phyloP scores from a whole-genome alignment of 2,329 filamentous ascomycete species.

The Ceratocystis huliohia region DNA sequence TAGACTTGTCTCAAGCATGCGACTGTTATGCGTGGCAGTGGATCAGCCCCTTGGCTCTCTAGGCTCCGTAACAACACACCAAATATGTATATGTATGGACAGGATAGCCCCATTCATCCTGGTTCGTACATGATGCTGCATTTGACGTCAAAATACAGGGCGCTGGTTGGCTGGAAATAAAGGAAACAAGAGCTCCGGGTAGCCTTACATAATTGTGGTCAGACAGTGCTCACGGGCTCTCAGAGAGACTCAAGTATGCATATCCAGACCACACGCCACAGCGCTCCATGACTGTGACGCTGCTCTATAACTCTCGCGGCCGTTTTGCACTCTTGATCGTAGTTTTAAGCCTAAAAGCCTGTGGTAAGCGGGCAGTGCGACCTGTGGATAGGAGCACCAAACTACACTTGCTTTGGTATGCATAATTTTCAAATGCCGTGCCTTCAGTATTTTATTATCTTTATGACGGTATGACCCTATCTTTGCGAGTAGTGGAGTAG shows the following conservation, averaged over 20 bases:
- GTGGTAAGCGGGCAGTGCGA: too few relatives aligned
- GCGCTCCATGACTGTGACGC: not conserved
- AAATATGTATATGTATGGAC: not conserved
- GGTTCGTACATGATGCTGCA: not conserved
- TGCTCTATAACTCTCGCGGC: not conserved
- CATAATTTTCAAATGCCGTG: too few relatives aligned
- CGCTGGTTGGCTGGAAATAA: not conserved
- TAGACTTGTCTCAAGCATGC: not conserved
- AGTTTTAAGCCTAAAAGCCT: too few relatives aligned
- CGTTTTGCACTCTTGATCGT: not conserved
- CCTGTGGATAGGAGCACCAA: too few relatives aligned
- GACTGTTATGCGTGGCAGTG: not conserved
- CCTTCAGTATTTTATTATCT: not conserved
- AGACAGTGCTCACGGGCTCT: not conserved
- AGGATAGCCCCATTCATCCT: not conserved
- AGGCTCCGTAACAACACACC: not conserved
- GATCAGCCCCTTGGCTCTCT: not conserved
- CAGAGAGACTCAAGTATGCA: not conserved
- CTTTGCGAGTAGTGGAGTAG: not conserved
- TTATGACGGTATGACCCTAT: not conserved
- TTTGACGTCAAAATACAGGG: not conserved
- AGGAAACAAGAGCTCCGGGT: not conserved
- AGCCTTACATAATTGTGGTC: not conserved
- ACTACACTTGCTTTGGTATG: too few relatives aligned
- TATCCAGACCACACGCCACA: not conserved